Conservation (phyloP, 768 basidiomycete genomes). For the Mycena pura region DNA sequence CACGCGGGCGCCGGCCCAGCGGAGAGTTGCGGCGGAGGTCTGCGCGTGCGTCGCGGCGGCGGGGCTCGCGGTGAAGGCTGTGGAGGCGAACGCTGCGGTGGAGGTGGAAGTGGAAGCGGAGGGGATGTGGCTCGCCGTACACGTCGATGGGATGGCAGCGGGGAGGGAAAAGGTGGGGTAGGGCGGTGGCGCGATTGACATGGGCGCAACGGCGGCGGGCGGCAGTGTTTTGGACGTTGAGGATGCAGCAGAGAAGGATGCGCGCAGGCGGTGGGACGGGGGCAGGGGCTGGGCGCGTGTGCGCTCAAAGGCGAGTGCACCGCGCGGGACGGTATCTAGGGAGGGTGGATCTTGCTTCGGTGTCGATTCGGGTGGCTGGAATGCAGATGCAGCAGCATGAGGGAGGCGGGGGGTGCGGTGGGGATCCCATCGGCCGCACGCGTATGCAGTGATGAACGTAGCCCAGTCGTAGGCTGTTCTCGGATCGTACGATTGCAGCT, state of each 20-base stretch:
- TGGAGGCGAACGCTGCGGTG: neutral
- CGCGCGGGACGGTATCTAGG: conserved; percentile 33
- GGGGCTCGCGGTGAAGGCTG: conserved; percentile 19
- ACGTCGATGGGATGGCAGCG: neutral
- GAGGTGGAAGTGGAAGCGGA: conserved; percentile 17
- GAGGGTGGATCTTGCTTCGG: conserved; percentile 9
- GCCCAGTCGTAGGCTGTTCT: conserved; percentile 60
- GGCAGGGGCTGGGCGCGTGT: neutral
- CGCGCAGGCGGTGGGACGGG: conserved; percentile 21
- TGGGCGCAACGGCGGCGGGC: conserved; percentile 38
- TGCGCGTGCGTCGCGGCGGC: conserved; percentile 48
- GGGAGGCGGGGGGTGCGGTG: conserved; percentile 71
- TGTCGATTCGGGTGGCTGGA: conserved; percentile 1
- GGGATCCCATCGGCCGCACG: conserved; percentile 82
- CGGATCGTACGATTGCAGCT: neutral
- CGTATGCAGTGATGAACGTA: conserved; percentile 79
- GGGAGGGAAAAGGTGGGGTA: conserved; percentile 11
- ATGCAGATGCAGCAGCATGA: too few relatives aligned
- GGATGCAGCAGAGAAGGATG: conserved; percentile 27
- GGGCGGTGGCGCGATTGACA: too few relatives aligned
- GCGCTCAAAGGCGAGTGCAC: conserved; percentile 32
- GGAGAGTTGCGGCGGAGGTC: conserved; percentile 80
- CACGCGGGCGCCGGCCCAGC: conserved; percentile 83
- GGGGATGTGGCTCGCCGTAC: neutral
- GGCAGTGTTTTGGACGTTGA: conserved; percentile 23